phyloP scores from a whole-genome alignment of 768 basidiomycete genomes.

The Rhodotorula taiwanensis region DNA sequence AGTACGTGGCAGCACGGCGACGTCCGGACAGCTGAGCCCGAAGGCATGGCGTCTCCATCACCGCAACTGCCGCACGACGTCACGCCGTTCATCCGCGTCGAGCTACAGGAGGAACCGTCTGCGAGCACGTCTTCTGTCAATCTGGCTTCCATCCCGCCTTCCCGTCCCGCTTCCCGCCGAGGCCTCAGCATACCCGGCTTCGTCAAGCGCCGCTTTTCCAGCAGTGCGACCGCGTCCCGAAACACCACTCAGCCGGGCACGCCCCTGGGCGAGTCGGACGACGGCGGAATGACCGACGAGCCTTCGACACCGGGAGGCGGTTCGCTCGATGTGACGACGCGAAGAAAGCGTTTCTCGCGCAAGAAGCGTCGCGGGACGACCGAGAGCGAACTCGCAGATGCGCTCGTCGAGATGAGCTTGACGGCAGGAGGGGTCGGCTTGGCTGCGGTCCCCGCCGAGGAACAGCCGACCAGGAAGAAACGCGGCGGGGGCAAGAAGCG shows the following conservation, averaged over 20 bases:
- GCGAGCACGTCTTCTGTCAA: background rate
- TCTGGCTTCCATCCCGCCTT: slow-evolving; percentile 39
- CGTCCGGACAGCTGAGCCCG: no score
- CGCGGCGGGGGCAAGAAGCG: slow-evolving; percentile 44
- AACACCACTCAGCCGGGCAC: slow-evolving; percentile 38
- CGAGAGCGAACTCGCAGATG: slow-evolving; percentile 2
- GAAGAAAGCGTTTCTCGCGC: slow-evolving; percentile 2
- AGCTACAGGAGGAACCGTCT: no score
- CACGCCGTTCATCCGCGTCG: no score
- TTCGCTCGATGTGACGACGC: slow-evolving; percentile 12
- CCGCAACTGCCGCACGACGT: no score
- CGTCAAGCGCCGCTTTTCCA: slow-evolving; percentile 24
- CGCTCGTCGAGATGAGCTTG: slow-evolving; percentile 22
- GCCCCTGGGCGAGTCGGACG: slow-evolving; percentile 34
- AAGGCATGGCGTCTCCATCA: no score
- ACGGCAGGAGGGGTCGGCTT: background rate
- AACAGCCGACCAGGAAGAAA: slow-evolving; percentile 18
- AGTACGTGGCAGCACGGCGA: no score
- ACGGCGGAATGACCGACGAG: slow-evolving; percentile 13
- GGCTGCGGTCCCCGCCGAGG: slow-evolving; percentile 25
- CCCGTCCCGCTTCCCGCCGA: slow-evolving; percentile 31
- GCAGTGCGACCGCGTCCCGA: slow-evolving; percentile 24
- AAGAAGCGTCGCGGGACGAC: background rate
- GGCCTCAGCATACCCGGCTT: slow-evolving; percentile 33
- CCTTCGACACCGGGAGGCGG: slow-evolving; percentile 3